A percentile compares a stretch with the other conserved stretches of the same genome.
These are phyloP conservation scores for Dipteronia dyeriana DNA, from an alignment of 345 rosid genomes.

Conservation along the genomic window DNA sequence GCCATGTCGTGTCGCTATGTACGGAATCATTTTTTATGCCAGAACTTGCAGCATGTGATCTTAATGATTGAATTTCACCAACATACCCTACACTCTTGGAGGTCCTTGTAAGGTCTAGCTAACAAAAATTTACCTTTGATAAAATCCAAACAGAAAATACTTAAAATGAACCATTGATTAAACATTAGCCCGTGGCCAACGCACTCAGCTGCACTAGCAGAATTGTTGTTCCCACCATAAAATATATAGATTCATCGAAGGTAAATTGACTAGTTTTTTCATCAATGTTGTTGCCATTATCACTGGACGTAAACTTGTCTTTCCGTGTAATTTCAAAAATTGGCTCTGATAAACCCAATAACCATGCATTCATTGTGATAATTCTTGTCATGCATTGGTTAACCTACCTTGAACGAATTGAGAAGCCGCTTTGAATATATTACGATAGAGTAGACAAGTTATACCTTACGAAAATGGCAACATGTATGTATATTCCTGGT, in stretches of 20 bases:
- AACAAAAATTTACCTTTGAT: too few relatives aligned
- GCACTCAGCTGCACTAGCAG: conserved; percentile 35
- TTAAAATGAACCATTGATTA: too few relatives aligned
- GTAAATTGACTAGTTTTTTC: conserved; percentile 25
- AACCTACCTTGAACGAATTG: conserved; percentile 50
- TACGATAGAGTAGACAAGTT: conserved; percentile 29
- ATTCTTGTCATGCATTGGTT: conserved; percentile 33
- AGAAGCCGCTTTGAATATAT: conserved; percentile 30
- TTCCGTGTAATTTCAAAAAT: conserved; percentile 60
- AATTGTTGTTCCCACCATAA: conserved; percentile 38
- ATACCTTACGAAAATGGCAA: conserved; percentile 30
- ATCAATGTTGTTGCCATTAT: conserved; percentile 14
- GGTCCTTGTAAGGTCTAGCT: too few relatives aligned
- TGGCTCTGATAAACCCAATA: conserved; percentile 49
- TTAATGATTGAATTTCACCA: too few relatives aligned
- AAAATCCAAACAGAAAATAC: too few relatives aligned
- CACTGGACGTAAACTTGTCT: conserved; percentile 17
- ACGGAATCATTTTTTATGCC: too few relatives aligned
- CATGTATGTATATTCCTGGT: conserved; percentile 22
- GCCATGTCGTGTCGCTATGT: too few relatives aligned
- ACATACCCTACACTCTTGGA: too few relatives aligned
- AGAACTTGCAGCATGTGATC: too few relatives aligned
- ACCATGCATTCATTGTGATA: too few relatives aligned
- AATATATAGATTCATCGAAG: too few relatives aligned
- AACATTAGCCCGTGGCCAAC: conserved; percentile 18